Base-by-base conservation (phyloP, 805 yeast species). In the Spathaspora sp. region DNA sequence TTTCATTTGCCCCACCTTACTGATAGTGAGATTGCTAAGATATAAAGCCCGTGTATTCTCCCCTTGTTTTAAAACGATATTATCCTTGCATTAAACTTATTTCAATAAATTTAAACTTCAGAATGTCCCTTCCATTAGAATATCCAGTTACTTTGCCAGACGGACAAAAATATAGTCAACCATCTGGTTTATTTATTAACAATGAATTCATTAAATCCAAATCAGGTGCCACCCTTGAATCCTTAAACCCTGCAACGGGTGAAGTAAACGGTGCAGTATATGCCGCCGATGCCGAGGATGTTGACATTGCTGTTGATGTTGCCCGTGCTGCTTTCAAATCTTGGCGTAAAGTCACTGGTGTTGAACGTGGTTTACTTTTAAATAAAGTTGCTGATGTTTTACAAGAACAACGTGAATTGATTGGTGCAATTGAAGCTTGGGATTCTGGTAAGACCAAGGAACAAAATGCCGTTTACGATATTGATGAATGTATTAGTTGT, bases 181-280 rank as follows among this genome's bases (percentile, higher is more conserved):
- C 87, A 39, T 53, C 82, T n/a, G 89, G 89, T 6, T 69, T 83
- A 54, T 84, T 81, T 62, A 73, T 74, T 56, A 73, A 75, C 61
- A 72, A 72, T 57, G 77, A 73, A 58, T 75, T 72, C 54, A 73
- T 74, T 35, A 54, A 59, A 44, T 68, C 78, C 9, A 63, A 65
- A 47, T 58, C 62, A 20, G 69, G 69, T 11, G 60, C 63, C 48
- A 73, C 76, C 28, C 53, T 75, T 44, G 77, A 75, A 14, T 73
- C 78, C 20, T 62, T 71, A 51, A 73, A 75, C 56, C 78, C 79
- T 16, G 59, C 71, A 39, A 74, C 77, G 31, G 75, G 75, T 17
- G 77, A 74, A 57, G 65, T 68, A 58, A 74, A 71, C 58, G 76
- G 75, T 18, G 48, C 65, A 8, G 76, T 75, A 3, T 72, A 73